Conservation (phyloP, 2,329 filamentous ascomycete genomes). For the Epichloe sp. region DNA sequence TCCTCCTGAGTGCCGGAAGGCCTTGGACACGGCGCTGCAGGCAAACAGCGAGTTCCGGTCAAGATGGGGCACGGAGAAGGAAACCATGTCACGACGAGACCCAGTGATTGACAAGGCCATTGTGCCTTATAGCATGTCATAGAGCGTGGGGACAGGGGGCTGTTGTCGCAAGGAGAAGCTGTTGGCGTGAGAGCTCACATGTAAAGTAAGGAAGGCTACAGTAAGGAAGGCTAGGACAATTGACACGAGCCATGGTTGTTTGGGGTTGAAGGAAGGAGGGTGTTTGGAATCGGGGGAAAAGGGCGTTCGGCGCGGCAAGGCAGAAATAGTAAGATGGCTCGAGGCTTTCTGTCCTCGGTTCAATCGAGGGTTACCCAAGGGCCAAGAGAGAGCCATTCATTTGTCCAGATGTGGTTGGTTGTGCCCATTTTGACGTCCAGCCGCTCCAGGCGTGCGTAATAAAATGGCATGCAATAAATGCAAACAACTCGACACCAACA, state of each 20-base stretch:
- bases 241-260: no score
- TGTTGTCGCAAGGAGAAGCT: not conserved
- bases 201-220: not conserved
- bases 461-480: no score
- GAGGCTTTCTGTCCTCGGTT: no score
- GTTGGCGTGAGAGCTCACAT: not conserved
- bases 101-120: slow-evolving; percentile 52
- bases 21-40: slow-evolving; percentile 54
- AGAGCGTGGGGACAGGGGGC: not conserved
- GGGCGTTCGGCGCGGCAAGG: not conserved
- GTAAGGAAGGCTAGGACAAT: not conserved
- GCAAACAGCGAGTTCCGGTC: slow-evolving; percentile 60
- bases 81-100: slow-evolving; percentile 36
- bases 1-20: slow-evolving; percentile 55
- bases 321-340: not conserved
- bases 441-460: no score
- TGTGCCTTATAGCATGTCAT: slow-evolving; percentile 40
- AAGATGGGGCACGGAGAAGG: slow-evolving; percentile 58
- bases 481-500: no score
- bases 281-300: not conserved
- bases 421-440: no score
- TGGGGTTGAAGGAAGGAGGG: no score
- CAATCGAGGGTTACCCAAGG: no score
- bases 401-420: no score
- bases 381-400: no score